Evolutionary conservation across 2,329 filamentous ascomycete species (phyloP).

Genomic region (Colletotrichum endophyticum): DNA sequence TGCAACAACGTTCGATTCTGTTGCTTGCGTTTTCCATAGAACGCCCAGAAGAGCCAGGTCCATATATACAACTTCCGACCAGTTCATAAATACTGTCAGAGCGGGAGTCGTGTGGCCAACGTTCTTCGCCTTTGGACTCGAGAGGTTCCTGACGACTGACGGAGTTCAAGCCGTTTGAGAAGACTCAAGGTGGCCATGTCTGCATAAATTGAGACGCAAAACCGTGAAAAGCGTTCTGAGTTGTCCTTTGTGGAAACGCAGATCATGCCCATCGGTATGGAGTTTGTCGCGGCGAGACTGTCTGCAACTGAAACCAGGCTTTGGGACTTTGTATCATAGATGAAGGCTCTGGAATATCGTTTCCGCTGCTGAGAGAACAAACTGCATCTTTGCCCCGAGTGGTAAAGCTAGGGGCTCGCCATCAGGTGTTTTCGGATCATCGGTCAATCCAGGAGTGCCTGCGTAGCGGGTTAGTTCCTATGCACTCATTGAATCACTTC

Average conservation of each 20-base stretch:
- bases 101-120: background rate
- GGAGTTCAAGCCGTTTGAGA: rapidly evolving
- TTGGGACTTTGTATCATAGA: background rate
- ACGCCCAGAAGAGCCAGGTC: background rate
- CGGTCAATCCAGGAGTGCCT: background rate
- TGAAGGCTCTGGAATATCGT: background rate
- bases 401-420: rapidly evolving
- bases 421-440: background rate
- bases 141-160: rapidly evolving
- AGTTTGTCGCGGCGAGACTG: background rate
- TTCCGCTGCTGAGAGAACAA: background rate
- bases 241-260: rapidly evolving
- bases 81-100: background rate
- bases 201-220: background rate
- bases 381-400: background rate
- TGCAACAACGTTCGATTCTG: rapidly evolving
- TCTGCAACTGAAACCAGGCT: background rate
- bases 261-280: background rate
- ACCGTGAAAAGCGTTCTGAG: background rate
- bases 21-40: background rate
- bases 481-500: background rate
- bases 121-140: background rate
- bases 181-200: background rate
- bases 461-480: rapidly evolving
- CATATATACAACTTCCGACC: rapidly evolving